Evolutionary conservation across 2,329 filamentous ascomycete species (phyloP).

Genomic region (Fusarium verticillioides): DNA sequence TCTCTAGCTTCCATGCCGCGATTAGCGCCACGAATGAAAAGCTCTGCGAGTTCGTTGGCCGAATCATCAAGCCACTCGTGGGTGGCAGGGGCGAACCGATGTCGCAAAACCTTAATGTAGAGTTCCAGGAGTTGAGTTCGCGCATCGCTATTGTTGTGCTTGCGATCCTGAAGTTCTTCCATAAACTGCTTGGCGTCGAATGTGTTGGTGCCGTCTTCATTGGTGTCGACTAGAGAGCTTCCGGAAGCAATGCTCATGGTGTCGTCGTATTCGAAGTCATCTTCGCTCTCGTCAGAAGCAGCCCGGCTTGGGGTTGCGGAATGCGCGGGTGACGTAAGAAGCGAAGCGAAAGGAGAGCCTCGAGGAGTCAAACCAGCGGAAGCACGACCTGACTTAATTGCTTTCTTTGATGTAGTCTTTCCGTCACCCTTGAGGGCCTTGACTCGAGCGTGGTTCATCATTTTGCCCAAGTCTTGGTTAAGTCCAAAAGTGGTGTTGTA

Average conservation of each 20-base stretch:
- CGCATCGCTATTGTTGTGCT: slow-evolving; percentile 78
- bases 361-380: slow-evolving; percentile 68
- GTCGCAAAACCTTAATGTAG: slow-evolving; percentile 65
- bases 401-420: slow-evolving; percentile 78
- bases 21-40: slow-evolving; percentile 77
- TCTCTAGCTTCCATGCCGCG: slow-evolving; percentile 75
- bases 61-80: slow-evolving; percentile 65
- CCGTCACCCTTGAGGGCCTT: slow-evolving; percentile 75
- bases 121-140: slow-evolving; percentile 63
- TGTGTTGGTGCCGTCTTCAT: slow-evolving; percentile 73
- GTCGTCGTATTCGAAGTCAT: slow-evolving; percentile 60
- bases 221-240: slow-evolving; percentile 60
- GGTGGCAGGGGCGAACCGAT: slow-evolving; percentile 47
- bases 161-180: slow-evolving; percentile 76
- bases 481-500: neutral
- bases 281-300: slow-evolving; percentile 69
- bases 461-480: neutral
- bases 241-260: slow-evolving; percentile 56
- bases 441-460: slow-evolving; percentile 73
- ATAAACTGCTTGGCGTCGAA: slow-evolving; percentile 74
- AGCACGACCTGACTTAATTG: slow-evolving; percentile 66
- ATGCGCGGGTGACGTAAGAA: slow-evolving; percentile 65
- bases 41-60: slow-evolving; percentile 67
- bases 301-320: slow-evolving; percentile 71
- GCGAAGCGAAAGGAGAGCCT: slow-evolving; percentile 68